phyloP scores from a whole-genome alignment of 306 rosid species.

The Prunus armeniaca region DNA sequence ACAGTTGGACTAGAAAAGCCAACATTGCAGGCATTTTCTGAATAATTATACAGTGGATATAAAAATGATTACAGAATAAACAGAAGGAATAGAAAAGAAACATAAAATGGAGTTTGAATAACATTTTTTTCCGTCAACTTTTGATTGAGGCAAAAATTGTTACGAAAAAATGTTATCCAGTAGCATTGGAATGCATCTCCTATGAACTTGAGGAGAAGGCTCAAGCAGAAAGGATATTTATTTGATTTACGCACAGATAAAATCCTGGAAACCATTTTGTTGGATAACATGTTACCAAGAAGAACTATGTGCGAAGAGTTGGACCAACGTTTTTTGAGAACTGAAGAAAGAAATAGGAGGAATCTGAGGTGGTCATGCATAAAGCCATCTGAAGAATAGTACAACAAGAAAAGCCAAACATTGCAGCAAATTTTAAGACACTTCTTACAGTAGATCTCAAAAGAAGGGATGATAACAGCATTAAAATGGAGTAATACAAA shows the following conservation, averaged over 20 bases:
- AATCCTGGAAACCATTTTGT: conserved; percentile 4
- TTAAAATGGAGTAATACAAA: not conserved
- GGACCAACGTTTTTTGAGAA: not conserved
- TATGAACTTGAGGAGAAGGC: not conserved
- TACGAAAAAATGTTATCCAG: not conserved
- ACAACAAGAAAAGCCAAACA: not conserved
- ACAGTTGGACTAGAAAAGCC: not conserved
- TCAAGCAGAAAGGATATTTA: not conserved
- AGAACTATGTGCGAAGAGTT: not conserved
- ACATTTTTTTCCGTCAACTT: too few relatives aligned
- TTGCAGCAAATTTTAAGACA: not conserved
- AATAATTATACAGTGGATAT: not conserved
- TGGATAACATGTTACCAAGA: not conserved
- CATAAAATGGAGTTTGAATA: not conserved
- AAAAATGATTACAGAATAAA: not conserved
- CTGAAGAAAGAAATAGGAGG: not conserved
- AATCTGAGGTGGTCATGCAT: not conserved
- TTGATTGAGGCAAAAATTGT: too few relatives aligned
- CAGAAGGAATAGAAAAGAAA: not conserved
- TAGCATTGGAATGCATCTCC: not conserved
- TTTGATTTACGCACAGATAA: not conserved
- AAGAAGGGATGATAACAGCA: not conserved
- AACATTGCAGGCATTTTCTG: not conserved
- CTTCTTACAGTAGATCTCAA: not conserved
- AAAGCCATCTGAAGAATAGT: not conserved